These are phyloP conservation scores for Myxozyma nipponensis DNA, from an alignment of 805 yeast genomes.

Conservation along the genomic window DNA sequence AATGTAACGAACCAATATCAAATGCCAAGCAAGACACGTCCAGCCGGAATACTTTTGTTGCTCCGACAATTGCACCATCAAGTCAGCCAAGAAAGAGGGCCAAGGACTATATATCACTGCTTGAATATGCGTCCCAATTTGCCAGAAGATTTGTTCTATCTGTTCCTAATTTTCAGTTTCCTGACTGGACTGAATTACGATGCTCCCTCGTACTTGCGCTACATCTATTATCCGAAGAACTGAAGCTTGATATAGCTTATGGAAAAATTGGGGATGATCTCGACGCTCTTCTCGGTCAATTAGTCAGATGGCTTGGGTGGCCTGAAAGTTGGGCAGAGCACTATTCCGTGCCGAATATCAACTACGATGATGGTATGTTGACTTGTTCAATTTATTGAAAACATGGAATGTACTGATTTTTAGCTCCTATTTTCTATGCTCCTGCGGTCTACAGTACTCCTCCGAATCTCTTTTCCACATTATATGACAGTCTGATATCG, in stretches of 20 bases:
- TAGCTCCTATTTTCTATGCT: no score
- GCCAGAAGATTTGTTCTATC: no score
- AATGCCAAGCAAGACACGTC: no score
- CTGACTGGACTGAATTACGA: not conserved
- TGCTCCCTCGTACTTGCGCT: constrained; percentile 52
- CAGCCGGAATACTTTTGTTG: no score
- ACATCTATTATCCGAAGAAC: constrained; percentile 76
- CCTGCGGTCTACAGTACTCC: not conserved
- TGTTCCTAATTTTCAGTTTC: no score
- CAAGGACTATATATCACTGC: no score
- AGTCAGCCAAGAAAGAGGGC: no score
- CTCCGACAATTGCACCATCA: no score
- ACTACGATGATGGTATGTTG: constrained; percentile 31
- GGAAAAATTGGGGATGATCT: constrained; percentile 36
- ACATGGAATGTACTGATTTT: no score
- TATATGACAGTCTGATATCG: constrained; percentile 10
- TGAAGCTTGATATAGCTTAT: constrained; percentile 47
- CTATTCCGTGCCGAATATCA: constrained; percentile 26
- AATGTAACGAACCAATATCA: no score
- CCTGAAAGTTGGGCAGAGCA: constrained; percentile 50
- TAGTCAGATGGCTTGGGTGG: constrained; percentile 73
- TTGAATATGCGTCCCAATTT: no score
- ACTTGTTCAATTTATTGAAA: no score
- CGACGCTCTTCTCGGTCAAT: constrained; percentile 55
- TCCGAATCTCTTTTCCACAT: constrained; percentile 10